A percentile compares a stretch with the other conserved stretches of the same genome.
Evolutionary conservation across 805 yeast species (phyloP).

Genomic region (Ogataea sp.): DNA sequence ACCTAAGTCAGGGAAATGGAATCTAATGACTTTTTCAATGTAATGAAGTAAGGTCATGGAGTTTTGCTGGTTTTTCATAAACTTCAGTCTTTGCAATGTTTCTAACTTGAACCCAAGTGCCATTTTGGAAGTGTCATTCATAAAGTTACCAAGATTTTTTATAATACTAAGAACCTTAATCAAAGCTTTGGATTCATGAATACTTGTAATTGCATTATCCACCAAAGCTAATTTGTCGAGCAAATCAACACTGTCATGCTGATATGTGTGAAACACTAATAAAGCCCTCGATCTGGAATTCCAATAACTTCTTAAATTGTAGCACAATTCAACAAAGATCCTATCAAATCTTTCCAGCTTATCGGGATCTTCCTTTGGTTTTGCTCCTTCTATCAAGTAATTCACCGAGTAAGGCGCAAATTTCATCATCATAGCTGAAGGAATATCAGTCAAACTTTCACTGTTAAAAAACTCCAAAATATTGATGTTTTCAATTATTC

Average conservation of each 20-base stretch:
- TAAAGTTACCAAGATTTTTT: constrained; percentile 67
- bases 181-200: constrained; percentile 45
- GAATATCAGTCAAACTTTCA: constrained; percentile 54
- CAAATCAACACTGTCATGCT: constrained; percentile 59
- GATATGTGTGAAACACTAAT: constrained; percentile 44
- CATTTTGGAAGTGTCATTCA: constrained; percentile 63
- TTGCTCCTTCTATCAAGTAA: constrained; percentile 25
- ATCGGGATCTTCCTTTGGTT: constrained; percentile 45
- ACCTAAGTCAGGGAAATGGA: constrained; percentile 56
- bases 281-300: constrained; percentile 60
- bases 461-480: constrained; percentile 64
- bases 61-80: constrained; percentile 64
- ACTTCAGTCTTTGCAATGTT: constrained; percentile 60
- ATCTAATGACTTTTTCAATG: constrained; percentile 60
- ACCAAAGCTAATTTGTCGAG: constrained; percentile 44
- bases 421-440: constrained; percentile 45
- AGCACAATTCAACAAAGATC: constrained; percentile 58
- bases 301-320: constrained; percentile 67
- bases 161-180: constrained; percentile 56
- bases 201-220: constrained; percentile 50
- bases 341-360: constrained; percentile 65
- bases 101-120: constrained; percentile 66
- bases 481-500: constrained; percentile 42
- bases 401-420: constrained; percentile 60
- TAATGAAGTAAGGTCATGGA: constrained; percentile 68